Conservation (phyloP, 768 basidiomycete species). For the Chlorophyllum brunneum region DNA sequence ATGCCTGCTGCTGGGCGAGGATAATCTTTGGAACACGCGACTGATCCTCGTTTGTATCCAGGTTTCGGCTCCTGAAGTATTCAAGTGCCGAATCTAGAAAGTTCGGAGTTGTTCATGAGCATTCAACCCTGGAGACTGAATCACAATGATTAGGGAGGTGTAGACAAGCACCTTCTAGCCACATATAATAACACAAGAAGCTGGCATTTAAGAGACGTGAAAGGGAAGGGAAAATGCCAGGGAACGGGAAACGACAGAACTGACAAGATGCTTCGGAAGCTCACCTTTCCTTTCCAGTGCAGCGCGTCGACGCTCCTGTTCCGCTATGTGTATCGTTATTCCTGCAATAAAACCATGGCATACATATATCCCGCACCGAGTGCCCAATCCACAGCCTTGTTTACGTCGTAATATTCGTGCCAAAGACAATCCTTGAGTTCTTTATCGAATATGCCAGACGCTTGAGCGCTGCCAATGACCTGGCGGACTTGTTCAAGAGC, state of each 20-base stretch:
- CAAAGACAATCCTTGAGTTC: conserved; percentile 80
- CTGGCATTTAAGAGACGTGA: conserved; percentile 17
- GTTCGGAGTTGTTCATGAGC: conserved; percentile 1
- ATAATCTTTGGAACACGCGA: conserved; percentile 59
- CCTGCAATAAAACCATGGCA: background rate
- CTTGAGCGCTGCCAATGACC: conserved; percentile 61
- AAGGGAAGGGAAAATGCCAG: conserved; percentile 26
- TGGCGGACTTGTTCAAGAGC: conserved; percentile 66
- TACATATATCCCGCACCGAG: conserved; percentile 49
- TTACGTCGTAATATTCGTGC: conserved; percentile 84
- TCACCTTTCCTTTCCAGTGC: conserved; percentile 85
- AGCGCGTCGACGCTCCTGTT: conserved; percentile 57
- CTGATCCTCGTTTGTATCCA: conserved; percentile 27
- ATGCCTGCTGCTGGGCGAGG: conserved; percentile 51
- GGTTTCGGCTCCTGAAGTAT: conserved; percentile 18
- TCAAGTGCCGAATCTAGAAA: conserved; percentile 12
- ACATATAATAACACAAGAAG: conserved; percentile 29
- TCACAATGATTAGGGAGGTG: conserved; percentile 15
- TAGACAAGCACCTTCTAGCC: conserved; percentile 61
- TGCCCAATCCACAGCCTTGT: conserved; percentile 71
- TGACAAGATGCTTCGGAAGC: conserved; percentile 31
- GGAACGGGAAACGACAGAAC: conserved; percentile 28
- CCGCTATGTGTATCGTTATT: conserved; percentile 42
- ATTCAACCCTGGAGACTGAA: background rate
- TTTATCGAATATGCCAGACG: conserved; percentile 67